Conservation (phyloP, 495 filamentous ascomycete genomes). For the Trichocladium uniseriatum region DNA sequence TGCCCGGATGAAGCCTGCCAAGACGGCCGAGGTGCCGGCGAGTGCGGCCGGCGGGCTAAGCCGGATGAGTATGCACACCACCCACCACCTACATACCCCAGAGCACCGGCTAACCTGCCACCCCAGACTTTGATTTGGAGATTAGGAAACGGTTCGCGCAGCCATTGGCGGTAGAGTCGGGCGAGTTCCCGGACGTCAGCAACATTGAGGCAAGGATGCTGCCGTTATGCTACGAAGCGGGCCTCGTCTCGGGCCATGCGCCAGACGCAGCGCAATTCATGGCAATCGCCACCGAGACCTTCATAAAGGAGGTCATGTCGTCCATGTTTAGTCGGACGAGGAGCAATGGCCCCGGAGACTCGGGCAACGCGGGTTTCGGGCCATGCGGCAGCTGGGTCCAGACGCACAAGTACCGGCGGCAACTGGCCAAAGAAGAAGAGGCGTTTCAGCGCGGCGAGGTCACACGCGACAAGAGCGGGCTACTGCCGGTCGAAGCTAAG, state of each 20-base stretch:
- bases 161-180: conserved; percentile 77
- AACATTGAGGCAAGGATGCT: conserved; percentile 79
- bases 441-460: conserved; percentile 58
- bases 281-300: conserved; percentile 83
- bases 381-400: conserved; percentile 61
- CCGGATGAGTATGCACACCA: conserved; percentile 66
- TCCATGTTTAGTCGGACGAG: conserved; percentile 69
- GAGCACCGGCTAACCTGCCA: background rate
- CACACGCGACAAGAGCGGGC: conserved; percentile 54
- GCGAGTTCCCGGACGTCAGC: conserved; percentile 79
- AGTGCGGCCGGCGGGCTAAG: conserved; percentile 69
- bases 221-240: conserved; percentile 90
- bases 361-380: conserved; percentile 47
- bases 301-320: conserved; percentile 79
- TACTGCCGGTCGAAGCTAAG: conserved; percentile 68
- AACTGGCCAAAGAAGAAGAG: conserved; percentile 64
- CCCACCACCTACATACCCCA: background rate
- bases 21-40: conserved; percentile 65
- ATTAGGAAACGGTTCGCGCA: conserved; percentile 87
- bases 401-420: conserved; percentile 65
- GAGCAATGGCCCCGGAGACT: conserved; percentile 60
- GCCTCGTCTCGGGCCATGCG: conserved; percentile 63
- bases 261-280: conserved; percentile 73
- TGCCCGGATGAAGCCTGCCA: conserved; percentile 56
- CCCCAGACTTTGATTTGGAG: conserved; percentile 75